Conservation (phyloP, 306 rosid species). For the Sphenostylis stenocarpa region DNA sequence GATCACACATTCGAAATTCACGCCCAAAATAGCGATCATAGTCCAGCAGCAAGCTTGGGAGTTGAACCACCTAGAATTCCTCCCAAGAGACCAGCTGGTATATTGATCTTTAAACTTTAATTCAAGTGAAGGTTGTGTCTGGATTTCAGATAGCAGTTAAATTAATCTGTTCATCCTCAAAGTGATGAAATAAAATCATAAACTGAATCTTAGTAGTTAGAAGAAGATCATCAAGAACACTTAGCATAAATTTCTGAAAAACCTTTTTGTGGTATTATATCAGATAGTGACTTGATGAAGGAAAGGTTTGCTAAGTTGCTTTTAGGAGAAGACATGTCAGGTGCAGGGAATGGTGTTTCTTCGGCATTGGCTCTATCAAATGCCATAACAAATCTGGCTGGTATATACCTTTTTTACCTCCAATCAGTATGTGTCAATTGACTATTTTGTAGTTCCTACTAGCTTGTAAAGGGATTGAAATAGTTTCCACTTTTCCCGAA, state of each 20-base stretch:
- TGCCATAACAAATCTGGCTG: slow-evolving; percentile 89
- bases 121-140: neutral
- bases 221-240: neutral
- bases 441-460: neutral
- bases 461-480: neutral
- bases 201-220: neutral
- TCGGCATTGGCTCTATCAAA: slow-evolving; percentile 95
- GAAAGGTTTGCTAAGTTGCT: slow-evolving; percentile 89
- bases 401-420: slow-evolving; percentile 26
- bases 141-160: neutral
- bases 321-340: slow-evolving; percentile 97
- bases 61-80: slow-evolving; percentile 26
- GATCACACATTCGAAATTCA: slow-evolving; percentile 18
- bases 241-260: neutral
- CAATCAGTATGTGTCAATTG: neutral
- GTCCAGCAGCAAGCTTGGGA: slow-evolving; percentile 30
- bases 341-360: slow-evolving; percentile 97
- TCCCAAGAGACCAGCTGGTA: slow-evolving; percentile 52
- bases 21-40: slow-evolving; percentile 6
- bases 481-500: neutral
- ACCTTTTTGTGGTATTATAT: slow-evolving; percentile 18
- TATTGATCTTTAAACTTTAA: neutral
- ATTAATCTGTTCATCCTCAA: slow-evolving; percentile 17
- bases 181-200: neutral
- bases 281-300: slow-evolving; percentile 76